Evolutionary conservation across 1,139 yeast genomes (phyloP).

Genomic region (Fermentozyma sake): DNA sequence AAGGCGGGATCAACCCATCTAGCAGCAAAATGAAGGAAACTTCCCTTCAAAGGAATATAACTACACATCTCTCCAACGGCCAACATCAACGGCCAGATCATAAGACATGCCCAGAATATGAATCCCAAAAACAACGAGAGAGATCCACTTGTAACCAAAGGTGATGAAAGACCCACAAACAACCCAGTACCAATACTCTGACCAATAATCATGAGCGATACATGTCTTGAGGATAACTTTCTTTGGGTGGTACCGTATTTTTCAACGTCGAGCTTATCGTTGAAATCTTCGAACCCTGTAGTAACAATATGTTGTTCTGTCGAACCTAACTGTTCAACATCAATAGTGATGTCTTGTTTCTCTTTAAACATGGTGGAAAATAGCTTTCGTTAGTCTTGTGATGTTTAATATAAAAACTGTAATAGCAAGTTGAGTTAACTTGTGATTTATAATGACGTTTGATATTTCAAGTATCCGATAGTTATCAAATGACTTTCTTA

Average conservation of each 20-base stretch:
- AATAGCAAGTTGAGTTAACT: too few species aligned
- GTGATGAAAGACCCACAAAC: conserved; percentile 33
- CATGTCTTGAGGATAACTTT: conserved; percentile 40
- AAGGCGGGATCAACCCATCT: conserved; percentile 39
- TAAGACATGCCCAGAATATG: conserved; percentile 28
- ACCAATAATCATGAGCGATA: conserved; percentile 48
- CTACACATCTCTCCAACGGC: conserved; percentile 39
- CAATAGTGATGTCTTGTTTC: conserved; percentile 10
- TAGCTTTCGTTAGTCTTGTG: too few species aligned
- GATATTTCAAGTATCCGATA: too few species aligned
- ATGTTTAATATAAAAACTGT: too few species aligned
- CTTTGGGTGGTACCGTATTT: conserved; percentile 35
- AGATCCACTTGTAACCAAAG: conserved; percentile 34
- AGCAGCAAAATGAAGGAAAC: conserved; percentile 33
- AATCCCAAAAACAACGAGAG: conserved; percentile 35
- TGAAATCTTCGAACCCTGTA: conserved; percentile 27
- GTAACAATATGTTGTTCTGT: conserved; percentile 10
- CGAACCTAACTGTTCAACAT: conserved; percentile 22
- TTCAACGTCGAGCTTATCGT: conserved; percentile 26
- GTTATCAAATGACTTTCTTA: too few species aligned
- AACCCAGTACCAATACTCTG: conserved; percentile 49
- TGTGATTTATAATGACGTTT: too few species aligned
- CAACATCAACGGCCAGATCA: conserved; percentile 40
- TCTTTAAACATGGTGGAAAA: conserved; percentile 1
- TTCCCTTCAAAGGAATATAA: conserved; percentile 36